Evolutionary conservation across 1,284 basidiomycete species (phyloP).

Genomic region (Afroboletus lepidellus): DNA sequence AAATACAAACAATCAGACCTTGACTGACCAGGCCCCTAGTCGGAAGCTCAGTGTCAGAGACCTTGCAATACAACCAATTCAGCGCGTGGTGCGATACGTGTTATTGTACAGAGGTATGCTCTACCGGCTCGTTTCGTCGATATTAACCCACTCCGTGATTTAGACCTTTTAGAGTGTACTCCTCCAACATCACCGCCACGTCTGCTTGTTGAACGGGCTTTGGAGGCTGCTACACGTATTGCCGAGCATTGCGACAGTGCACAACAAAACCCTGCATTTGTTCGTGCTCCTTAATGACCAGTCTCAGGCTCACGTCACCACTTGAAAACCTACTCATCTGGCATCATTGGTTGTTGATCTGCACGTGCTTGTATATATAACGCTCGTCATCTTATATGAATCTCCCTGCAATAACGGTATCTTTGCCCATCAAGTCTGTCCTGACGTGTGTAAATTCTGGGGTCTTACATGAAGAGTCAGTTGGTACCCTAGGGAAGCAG

Average conservation of each 20-base stretch:
- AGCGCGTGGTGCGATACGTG: slow-evolving; percentile 69
- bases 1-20: slow-evolving; percentile 7
- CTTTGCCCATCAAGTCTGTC: slow-evolving; percentile 42
- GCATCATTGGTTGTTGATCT: background rate
- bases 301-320: too few relatives aligned
- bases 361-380: background rate
- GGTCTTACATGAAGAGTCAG: slow-evolving; percentile 21
- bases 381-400: slow-evolving; percentile 13
- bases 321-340: too few relatives aligned
- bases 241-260: slow-evolving; percentile 64
- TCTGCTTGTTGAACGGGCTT: slow-evolving; percentile 55
- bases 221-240: slow-evolving; percentile 56
- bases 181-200: slow-evolving; percentile 43
- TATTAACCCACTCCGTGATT: background rate
- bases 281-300: slow-evolving; percentile 19
- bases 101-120: slow-evolving; percentile 60
- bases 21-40: slow-evolving; percentile 30
- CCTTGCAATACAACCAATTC: slow-evolving; percentile 66
- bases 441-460: slow-evolving; percentile 34
- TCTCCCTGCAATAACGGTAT: slow-evolving; percentile 39
- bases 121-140: background rate
- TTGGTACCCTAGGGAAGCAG: background rate
- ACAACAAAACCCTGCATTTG: slow-evolving; percentile 60
- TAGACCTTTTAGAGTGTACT: slow-evolving; percentile 46
- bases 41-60: slow-evolving; percentile 42